Base-by-base conservation (phyloP, 495 filamentous ascomycete genomes). In the Tetracladium setigerum region DNA sequence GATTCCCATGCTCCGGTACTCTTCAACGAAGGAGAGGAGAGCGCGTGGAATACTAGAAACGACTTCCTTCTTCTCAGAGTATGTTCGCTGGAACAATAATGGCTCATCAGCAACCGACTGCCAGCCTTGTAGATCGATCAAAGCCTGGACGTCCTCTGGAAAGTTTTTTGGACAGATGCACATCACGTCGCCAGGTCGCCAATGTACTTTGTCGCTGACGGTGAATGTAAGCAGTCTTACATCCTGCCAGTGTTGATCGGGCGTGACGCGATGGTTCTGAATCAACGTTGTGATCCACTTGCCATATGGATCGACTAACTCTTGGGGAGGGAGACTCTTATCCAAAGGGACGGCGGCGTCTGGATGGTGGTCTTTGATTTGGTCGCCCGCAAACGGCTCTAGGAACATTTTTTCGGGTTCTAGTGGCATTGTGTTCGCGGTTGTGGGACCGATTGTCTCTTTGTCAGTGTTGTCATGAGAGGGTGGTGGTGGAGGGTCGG, bases 81-180 rank as follows among this genome's bases (percentile, higher is more conserved):
- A 32, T 38, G 44, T 68, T 5, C 65, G 66, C 32, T 67, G 60
- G 38, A 84, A 71, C 12, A 54, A 54, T 13, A 89, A 68, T 0
- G 73, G 74, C 16, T 57, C 58, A 59, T 97, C 85, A 14, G 89
- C 91, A 6, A 86, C 67, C 5, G 67, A 58, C 5, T 67, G 64
- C 90, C 91, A 96, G 5, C 62, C 71, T 82, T 92, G 89, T 36
- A 88, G 68, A 16, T 75, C 60, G 16, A 97, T 77, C 12, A 99
- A 66, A 10, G 70, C 64, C 34, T 87, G 65, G 14, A 92, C 91
- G 54, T 96, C 91, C 30, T 74, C 63, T 0, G 82, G 67, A 45
- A 84, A 86, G 57, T 95, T 96, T 61, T 95, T 91, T 1, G 92
- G 92, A 24, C 81, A 87, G 32, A 99, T 78, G 8, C 79, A 73